Conservation (phyloP, 2,329 filamentous ascomycete species). For the Aspergillus luchuensis region DNA sequence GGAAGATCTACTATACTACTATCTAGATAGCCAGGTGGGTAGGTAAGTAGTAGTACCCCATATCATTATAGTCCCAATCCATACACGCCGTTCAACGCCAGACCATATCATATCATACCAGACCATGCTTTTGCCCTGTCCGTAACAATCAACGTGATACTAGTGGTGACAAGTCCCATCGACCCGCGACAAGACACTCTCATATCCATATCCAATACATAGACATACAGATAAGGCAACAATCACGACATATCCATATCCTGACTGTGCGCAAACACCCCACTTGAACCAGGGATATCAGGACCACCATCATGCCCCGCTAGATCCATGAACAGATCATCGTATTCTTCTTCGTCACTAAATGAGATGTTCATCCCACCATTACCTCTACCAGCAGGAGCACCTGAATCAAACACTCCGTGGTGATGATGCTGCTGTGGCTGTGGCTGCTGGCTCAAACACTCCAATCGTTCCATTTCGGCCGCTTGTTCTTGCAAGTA, state of each 20-base stretch:
- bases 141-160: too few species aligned
- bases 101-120: too few species aligned
- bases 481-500: conserved; percentile 40
- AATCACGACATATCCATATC: conserved; percentile 44
- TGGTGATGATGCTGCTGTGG: not conserved
- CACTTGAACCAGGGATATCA: not conserved
- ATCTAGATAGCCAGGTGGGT: too few species aligned
- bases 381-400: not conserved
- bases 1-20: too few species aligned
- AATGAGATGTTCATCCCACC: conserved; percentile 26
- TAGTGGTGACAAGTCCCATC: not conserved
- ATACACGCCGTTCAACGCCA: too few species aligned
- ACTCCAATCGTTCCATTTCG: conserved; percentile 33
- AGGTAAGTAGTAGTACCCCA: too few species aligned
- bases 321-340: conserved; percentile 66
- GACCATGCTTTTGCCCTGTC: too few species aligned
- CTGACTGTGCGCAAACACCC: conserved; percentile 20
- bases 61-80: too few species aligned
- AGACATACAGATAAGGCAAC: not conserved
- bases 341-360: conserved; percentile 63
- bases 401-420: not conserved
- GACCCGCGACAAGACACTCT: not conserved
- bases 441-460: conserved; percentile 11
- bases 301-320: conserved; percentile 45
- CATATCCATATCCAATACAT: not conserved